These are phyloP conservation scores for Pharnaceum exiguum DNA, from an alignment of 148 eudicot species.

Conservation along the genomic window DNA sequence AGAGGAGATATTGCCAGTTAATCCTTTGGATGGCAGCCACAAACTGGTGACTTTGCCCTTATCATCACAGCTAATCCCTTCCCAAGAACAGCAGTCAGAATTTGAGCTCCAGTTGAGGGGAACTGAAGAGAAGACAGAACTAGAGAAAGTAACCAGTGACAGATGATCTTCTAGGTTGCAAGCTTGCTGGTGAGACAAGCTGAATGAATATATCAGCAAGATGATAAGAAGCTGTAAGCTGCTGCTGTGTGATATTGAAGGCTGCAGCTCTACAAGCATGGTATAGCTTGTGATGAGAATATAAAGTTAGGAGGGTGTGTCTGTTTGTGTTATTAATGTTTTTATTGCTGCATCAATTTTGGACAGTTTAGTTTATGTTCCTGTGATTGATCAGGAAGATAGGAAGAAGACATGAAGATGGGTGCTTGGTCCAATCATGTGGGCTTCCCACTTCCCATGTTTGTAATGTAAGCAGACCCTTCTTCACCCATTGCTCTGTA, in stretches of 20 bases:
- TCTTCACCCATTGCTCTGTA: constrained; percentile 14
- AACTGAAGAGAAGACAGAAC: constrained; percentile 18
- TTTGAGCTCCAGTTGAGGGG: constrained; percentile 51
- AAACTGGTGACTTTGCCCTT: constrained; percentile 37
- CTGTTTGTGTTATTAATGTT: constrained; percentile 20
- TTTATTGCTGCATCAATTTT: constrained; percentile 11
- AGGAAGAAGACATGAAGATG: constrained; percentile 39
- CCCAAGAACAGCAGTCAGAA: constrained; percentile 70
- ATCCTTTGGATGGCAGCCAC: constrained; percentile 45
- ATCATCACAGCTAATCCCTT: constrained; percentile 56
- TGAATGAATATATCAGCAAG: constrained; percentile 26
- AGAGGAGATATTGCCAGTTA: constrained; percentile 39
- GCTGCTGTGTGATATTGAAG: constrained; percentile 26
- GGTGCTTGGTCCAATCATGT: constrained; percentile 45
- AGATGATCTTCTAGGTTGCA: constrained; percentile 46
- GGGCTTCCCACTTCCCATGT: constrained; percentile 37
- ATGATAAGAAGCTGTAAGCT: constrained; percentile 21
- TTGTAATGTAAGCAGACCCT: constrained; percentile 25
- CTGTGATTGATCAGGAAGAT: constrained; percentile 27
- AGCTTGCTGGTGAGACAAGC: constrained; percentile 30
- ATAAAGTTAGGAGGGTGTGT: constrained; percentile 3
- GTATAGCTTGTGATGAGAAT: constrained; percentile 10
- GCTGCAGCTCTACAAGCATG: constrained; percentile 37
- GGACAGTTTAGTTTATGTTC: constrained; percentile 18
- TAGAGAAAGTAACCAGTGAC: constrained; percentile 48